Percentiles rank a stretch among this genome's conserved stretches.
These are phyloP conservation scores for Podila clonocystis DNA, from an alignment of 192 early-diverging fungal species.

Conservation along the genomic window DNA sequence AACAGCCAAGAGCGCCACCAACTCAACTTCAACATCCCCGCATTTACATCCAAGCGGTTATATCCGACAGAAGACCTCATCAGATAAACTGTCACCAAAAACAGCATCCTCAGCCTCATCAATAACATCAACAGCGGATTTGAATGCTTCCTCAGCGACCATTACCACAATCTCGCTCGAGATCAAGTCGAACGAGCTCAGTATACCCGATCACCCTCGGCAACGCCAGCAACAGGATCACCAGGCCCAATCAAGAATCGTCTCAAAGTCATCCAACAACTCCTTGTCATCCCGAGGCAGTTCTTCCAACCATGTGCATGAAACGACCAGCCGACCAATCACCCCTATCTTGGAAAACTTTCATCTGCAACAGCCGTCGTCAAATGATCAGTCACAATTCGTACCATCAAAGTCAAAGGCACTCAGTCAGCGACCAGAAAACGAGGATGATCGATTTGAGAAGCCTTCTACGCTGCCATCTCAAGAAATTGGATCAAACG, in stretches of 20 bases:
- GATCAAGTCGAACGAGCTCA: slow-evolving; percentile 24
- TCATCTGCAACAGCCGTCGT: background rate
- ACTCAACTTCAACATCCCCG: slow-evolving; percentile 5
- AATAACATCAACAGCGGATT: slow-evolving; percentile 6
- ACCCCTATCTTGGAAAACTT: background rate
- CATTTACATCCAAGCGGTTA: slow-evolving; percentile 7
- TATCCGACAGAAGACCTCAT: background rate
- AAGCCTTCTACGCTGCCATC: background rate
- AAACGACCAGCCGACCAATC: background rate
- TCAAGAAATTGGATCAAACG: background rate
- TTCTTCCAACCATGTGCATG: background rate
- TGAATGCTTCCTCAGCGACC: slow-evolving; percentile 23
- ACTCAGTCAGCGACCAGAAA: background rate
- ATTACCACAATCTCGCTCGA: slow-evolving; percentile 26
- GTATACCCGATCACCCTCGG: background rate
- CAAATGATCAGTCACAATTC: background rate
- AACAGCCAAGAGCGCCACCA: background rate
- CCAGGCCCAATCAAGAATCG: background rate
- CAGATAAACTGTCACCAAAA: background rate
- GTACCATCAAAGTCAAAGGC: background rate
- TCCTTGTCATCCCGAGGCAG: slow-evolving; percentile 12
- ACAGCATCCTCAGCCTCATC: slow-evolving; percentile 13
- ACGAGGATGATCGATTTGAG: background rate
- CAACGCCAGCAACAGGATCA: slow-evolving; percentile 10
- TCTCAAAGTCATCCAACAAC: slow-evolving; percentile 18